Evolutionary conservation across 768 basidiomycete genomes (phyloP), one percentile per base, ranked within the genome.

Genomic region (Kwoniella sp.): DNA sequence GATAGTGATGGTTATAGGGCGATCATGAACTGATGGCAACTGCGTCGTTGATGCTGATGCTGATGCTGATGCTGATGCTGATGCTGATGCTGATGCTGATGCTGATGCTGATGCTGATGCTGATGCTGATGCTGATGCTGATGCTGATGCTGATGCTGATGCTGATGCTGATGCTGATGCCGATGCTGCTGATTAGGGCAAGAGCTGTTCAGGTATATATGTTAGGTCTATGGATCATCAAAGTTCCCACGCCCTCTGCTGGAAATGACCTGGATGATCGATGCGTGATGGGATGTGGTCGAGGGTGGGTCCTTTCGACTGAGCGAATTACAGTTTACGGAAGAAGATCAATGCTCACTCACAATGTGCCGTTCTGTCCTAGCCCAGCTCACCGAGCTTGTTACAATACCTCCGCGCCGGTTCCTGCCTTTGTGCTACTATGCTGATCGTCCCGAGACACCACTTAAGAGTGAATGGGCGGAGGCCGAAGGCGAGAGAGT

Each of bases 391-490:
- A 33, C 33, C 33, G 33, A 33, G 33, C 17, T 44, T 19, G n/a
- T 10, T 10, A 9, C 4, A 15, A 44, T 44, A 44, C 10, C 17
- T 44, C 40, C 40, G 40, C 40, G 40, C 40, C 8, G 10, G 40
- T 44, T 44, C 40, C 40, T 44, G 40, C 40, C 40, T 44, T 9
- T 10, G 3, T 10, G 8, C 10, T 44, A 44, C 40, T 44, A 44
- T 44, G 40, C 40, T 44, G 40, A 44, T 44, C 40, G 40, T 44
- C 40, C 40, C 40, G 40, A 44, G 40, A 44, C 40, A 44, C 40
- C 8, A 44, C 10, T 33, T n/a, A 33, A 6, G 33, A 33, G 13
- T 33, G 7, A 33, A 33, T 33, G 33, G 33, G 13, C 13, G 33
- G 7, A 6, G 13, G 33, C 33, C 33, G 33, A 33, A 33, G n/a